phyloP scores from a whole-genome alignment of 1,284 basidiomycete species.

The Waitea zeae region DNA sequence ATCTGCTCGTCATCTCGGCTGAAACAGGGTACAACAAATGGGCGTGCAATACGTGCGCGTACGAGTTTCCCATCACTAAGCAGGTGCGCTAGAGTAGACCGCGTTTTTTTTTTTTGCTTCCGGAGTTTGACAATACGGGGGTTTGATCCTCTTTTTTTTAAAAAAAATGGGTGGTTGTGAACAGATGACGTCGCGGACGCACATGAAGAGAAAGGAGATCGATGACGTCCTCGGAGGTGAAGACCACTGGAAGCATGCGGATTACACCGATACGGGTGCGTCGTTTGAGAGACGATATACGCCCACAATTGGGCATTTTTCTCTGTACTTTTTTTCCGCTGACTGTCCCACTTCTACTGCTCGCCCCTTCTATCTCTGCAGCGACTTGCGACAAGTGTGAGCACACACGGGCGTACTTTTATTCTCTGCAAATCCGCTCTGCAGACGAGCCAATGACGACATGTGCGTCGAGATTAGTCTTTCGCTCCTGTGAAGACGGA shows the following conservation, averaged over 20 bases:
- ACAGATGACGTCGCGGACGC: conserved; percentile 79
- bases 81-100: conserved; percentile 52
- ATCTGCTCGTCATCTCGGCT: conserved; percentile 71
- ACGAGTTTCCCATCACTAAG: conserved; percentile 79
- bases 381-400: conserved; percentile 88
- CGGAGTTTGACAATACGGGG: conserved; percentile 7
- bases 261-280: conserved; percentile 55
- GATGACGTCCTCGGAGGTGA: conserved; percentile 92
- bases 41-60: conserved; percentile 89
- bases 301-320: not conserved
- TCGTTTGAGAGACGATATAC: not conserved
- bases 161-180: not conserved
- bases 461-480: too few species aligned
- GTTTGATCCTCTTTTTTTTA: conserved; percentile 1
- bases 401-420: conserved; percentile 78
- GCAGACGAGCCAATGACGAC: conserved; percentile 97
- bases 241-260: conserved; percentile 91
- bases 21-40: conserved; percentile 74
- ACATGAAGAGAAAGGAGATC: conserved; percentile 70
- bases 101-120: not conserved
- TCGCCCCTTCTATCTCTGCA: conserved; percentile 17
- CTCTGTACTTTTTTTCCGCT: conserved; percentile 1
- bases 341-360: not conserved
- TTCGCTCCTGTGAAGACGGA: too few species aligned
- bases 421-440: conserved; percentile 91